Base-by-base conservation (phyloP, 768 basidiomycete species). In the Amanita pseudoporphyria region DNA sequence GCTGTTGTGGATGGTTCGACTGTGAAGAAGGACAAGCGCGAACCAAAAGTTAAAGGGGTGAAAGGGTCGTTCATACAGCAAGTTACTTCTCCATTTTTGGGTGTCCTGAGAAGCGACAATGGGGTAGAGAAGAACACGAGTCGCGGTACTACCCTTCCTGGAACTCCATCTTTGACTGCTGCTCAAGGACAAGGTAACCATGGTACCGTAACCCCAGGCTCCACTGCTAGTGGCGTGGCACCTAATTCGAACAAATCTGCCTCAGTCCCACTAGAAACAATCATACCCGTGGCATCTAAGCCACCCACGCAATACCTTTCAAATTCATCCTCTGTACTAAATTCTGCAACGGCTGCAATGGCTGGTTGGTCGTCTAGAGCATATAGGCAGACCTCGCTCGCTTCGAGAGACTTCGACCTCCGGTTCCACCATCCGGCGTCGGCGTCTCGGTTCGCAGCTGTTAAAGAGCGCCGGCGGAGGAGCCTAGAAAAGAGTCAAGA, bases 251-350 rank as follows among this genome's bases (percentile, higher is more conserved):
- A n/a, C n/a, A n/a, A n/a, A n/a, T n/a, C n/a, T n/a, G 60, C 64
- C 9, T 77, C 74, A 1, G 86, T 87, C 9, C 83, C 87, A 3
- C 69, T 89, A 9, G 87, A 90, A 58, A 84, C 83, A 10, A 92
- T 93, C 53, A 86, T 92, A 36, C 87, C 90, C 0, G 82, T 76
- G 1, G 79, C 69, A 9, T 72, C 85, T 14, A 88, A 87, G 59
- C 90, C 89, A 0, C 88, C 90, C 0, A n/a, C n/a, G n/a, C n/a
- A n/a, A n/a, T n/a, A n/a, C n/a, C n/a, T n/a, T n/a, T n/a, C n/a
- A n/a, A n/a, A n/a, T n/a, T n/a, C n/a, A n/a, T n/a, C n/a, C n/a
- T n/a, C n/a, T n/a, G n/a, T n/a, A n/a, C n/a, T n/a, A n/a, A n/a
- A n/a, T n/a, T n/a, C n/a, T n/a, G n/a, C n/a, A n/a, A n/a, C n/a